Conservation (phyloP, 352 stramenopile species). For the Pythium grandisporangium region DNA sequence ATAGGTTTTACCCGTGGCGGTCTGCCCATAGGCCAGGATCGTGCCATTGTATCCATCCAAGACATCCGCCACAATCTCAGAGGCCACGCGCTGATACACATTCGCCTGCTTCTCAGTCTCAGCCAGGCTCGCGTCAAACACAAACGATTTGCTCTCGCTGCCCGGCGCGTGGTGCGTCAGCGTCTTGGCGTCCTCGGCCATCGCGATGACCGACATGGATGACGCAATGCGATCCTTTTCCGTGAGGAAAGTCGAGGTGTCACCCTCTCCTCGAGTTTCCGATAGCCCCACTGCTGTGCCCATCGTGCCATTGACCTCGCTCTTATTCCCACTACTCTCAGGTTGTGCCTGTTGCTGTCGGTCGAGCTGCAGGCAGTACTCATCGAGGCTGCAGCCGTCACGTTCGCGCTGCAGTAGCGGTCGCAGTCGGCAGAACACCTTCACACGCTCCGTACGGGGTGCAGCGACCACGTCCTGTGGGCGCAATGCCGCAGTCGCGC, state of each 20-base stretch:
- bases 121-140: slow-evolving; percentile 42
- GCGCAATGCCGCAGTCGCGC: neutral
- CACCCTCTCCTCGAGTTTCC: no score
- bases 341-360: neutral
- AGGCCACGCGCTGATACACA: slow-evolving; percentile 42
- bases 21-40: slow-evolving; percentile 63
- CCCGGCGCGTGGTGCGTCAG: slow-evolving; percentile 8
- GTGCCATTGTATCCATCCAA: slow-evolving; percentile 60
- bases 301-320: neutral
- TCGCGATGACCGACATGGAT: slow-evolving; percentile 1
- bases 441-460: slow-evolving; percentile 37
- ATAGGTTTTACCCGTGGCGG: slow-evolving; percentile 55
- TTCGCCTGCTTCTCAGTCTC: slow-evolving; percentile 28
- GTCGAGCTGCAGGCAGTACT: slow-evolving; percentile 27
- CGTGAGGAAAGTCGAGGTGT: slow-evolving; percentile 48
- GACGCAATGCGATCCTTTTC: slow-evolving; percentile 20
- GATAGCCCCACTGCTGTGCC: no score
- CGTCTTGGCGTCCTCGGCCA: slow-evolving; percentile 3
- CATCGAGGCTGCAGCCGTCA: slow-evolving; percentile 51
- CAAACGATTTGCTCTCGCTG: slow-evolving; percentile 33
- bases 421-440: slow-evolving; percentile 53
- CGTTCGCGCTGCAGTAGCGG: slow-evolving; percentile 50
- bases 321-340: neutral
- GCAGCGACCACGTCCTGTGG: neutral
- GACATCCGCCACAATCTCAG: slow-evolving; percentile 46